Base-by-base conservation (phyloP, 177 flowering plant genomes). In the Vitis hybrid region DNA sequence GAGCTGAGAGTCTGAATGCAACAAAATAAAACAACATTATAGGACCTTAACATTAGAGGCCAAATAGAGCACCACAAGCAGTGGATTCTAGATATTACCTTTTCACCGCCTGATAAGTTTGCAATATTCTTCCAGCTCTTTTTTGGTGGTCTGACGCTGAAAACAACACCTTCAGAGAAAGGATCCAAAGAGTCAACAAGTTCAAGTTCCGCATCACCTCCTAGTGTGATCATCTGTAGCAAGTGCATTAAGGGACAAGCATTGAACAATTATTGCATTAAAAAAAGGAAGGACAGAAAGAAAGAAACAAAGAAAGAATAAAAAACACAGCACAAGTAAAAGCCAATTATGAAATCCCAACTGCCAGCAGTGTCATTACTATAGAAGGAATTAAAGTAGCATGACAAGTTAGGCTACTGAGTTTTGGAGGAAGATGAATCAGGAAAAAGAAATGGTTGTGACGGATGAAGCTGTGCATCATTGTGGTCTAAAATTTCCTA, bases 111-210 rank as follows among this genome's bases (percentile, higher is more conserved):
- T 2, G 99, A 96, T 70, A 96, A 83, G 75, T 96, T 96, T 14
- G 97, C 97, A 67, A 96, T 96, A 70, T 93, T 93, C 75, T 96
- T 96, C 99, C 99, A 96, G 79, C 99, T 96, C 82, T 96, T 96
- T 80, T 94, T 96, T 57, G 99, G 99, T 12, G 99, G 99, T 73
- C 99, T 83, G 48, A 96, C 99, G 78, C 99, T 96, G 77, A 96
- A 96, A 77, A 96, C 99, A 73, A 96, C 97, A 64, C 99, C 99
- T 84, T 96, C 99, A 52, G 99, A 91, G 74, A 96, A 96, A 48
- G 99, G 99, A 83, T 96, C 99, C 81, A 96, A 76, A 52, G 99
- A 96, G 74, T 96, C 99, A 40, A 96, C 99, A 48, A 96, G 80
- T 77, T 96, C 99, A 67, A 96, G 86, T 74, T 96, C 99, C 9